phyloP scores from a whole-genome alignment of 306 rosid species.

The Fragaria vesca region DNA sequence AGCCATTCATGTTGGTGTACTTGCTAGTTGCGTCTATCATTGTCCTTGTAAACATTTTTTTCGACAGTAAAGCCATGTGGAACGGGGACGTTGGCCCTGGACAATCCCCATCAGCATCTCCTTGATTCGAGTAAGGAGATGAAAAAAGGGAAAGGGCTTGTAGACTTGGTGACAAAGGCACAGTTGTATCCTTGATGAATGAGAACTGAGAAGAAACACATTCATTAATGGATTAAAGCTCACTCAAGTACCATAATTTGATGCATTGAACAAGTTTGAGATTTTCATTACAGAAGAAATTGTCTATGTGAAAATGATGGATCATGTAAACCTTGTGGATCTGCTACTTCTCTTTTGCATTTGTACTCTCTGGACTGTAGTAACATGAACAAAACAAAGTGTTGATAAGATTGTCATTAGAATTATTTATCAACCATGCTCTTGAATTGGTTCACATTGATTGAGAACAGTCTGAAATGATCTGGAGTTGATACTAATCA shows the following conservation, averaged over 20 bases:
- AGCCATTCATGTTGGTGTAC: constrained; percentile 8
- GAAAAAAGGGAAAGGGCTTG: constrained; percentile 18
- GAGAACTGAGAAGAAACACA: background rate
- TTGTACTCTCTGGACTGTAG: background rate
- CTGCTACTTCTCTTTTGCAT: background rate
- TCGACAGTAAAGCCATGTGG: background rate
- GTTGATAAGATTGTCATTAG: background rate
- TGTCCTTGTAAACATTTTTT: background rate
- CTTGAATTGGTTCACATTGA: background rate
- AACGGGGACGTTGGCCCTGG: constrained; percentile 8
- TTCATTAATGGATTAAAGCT: background rate
- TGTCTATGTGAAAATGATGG: background rate
- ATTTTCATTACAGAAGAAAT: background rate
- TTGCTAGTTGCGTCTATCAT: background rate
- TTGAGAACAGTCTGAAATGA: background rate
- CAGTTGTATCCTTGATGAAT: constrained; percentile 9
- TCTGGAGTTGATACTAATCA: background rate
- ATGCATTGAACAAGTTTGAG: background rate
- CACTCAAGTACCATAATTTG: background rate
- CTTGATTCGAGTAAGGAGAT: constrained; percentile 3
- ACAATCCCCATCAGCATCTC: constrained; percentile 26
- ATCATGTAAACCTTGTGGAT: background rate
- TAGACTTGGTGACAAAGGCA: constrained; percentile 24
- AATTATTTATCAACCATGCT: background rate
- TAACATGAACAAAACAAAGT: background rate